A percentile compares a stretch with the other conserved stretches of the same genome.
These are phyloP conservation scores for Camellia sinensis DNA, from an alignment of 148 eudicot species.

Conservation along the genomic window DNA sequence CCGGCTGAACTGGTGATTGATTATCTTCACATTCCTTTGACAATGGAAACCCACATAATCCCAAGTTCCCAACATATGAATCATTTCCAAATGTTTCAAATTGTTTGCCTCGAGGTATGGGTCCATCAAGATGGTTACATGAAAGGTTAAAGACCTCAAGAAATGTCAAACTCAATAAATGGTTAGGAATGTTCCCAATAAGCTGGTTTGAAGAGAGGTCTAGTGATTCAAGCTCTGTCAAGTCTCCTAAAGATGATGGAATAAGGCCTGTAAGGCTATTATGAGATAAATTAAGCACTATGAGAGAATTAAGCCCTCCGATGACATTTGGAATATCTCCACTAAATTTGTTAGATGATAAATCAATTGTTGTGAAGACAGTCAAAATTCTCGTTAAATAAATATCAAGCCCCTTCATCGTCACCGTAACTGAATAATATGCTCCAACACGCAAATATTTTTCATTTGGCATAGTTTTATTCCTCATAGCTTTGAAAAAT, in stretches of 20 bases:
- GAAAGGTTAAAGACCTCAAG: neutral
- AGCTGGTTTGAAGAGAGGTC: constrained; percentile 17
- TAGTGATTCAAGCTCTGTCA: constrained; percentile 4
- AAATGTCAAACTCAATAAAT: neutral
- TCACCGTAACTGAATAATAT: neutral
- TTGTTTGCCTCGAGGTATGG: neutral
- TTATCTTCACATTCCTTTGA: neutral
- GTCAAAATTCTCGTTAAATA: neutral
- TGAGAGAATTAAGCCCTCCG: constrained; percentile 11
- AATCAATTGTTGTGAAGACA: constrained; percentile 11
- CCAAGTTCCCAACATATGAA: neutral
- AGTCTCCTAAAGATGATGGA: constrained; percentile 12
- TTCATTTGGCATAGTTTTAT: neutral
- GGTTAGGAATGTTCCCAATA: neutral
- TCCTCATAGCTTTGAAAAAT: constrained; percentile 24
- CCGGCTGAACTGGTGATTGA: neutral
- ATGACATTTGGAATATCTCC: constrained; percentile 12
- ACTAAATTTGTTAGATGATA: constrained; percentile 14
- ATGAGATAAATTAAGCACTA: constrained; percentile 14
- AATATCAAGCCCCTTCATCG: neutral
- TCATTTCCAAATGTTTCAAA: neutral
- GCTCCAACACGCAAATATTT: neutral
- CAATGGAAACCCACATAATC: neutral
- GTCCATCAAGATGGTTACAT: neutral
- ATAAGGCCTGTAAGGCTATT: constrained; percentile 16